Evolutionary conservation across 257 asterid genomes (phyloP).

Genomic region (Nicotiana tabacum): DNA sequence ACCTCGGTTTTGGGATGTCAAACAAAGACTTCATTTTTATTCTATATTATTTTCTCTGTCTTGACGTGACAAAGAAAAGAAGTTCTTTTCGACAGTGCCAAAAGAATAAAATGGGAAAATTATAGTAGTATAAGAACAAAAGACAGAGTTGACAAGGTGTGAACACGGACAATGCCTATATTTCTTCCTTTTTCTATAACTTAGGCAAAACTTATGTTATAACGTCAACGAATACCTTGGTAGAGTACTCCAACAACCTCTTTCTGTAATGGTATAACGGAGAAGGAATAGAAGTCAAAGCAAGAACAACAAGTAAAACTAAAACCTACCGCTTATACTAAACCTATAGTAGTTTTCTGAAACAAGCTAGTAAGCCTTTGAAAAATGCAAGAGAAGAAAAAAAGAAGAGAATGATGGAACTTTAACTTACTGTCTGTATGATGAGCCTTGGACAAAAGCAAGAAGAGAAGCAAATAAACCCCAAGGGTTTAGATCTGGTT

Average conservation of each 20-base stretch:
- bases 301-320: neutral
- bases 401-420: neutral
- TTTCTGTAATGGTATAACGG: neutral
- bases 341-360: neutral
- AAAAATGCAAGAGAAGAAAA: neutral
- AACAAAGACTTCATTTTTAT: slow-evolving; percentile 14
- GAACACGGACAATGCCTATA: neutral
- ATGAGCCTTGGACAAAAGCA: neutral
- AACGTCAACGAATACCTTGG: neutral
- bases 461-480: neutral
- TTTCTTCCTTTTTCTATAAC: neutral
- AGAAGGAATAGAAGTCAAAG: neutral
- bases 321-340: neutral
- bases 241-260: neutral
- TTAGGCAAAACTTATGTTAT: neutral
- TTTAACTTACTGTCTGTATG: neutral
- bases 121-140: neutral
- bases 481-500: neutral
- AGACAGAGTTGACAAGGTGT: neutral
- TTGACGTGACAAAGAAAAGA: neutral
- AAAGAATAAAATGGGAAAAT: neutral
- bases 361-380: neutral
- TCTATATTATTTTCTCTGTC: slow-evolving; percentile 6
- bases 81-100: neutral
- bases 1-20: slow-evolving; percentile 22